phyloP scores from a whole-genome alignment of 148 eudicot genomes.

The Heliamphora exappendiculata region DNA sequence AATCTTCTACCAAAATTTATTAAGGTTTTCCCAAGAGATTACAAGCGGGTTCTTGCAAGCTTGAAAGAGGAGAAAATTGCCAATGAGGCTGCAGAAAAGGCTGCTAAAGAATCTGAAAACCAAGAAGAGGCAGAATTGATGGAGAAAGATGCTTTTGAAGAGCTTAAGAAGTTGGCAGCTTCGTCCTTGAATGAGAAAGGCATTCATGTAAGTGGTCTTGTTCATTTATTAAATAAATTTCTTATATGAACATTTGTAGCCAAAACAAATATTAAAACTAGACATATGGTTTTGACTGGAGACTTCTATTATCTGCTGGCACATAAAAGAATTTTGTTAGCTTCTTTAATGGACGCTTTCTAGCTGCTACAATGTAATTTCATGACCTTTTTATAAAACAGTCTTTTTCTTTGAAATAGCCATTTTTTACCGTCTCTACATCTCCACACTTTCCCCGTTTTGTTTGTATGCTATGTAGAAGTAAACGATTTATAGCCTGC shows the following conservation, averaged over 20 bases:
- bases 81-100: constrained; percentile 40
- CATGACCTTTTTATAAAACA: background rate
- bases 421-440: background rate
- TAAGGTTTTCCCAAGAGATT: constrained; percentile 95
- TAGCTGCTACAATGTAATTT: background rate
- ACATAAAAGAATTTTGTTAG: constrained; percentile 14
- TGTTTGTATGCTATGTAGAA: background rate
- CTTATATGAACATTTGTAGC: background rate
- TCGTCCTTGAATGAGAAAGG: constrained; percentile 27
- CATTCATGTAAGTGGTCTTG: constrained; percentile 28
- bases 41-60: constrained; percentile 74
- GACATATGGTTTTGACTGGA: constrained; percentile 16
- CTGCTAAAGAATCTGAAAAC: constrained; percentile 42
- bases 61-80: constrained; percentile 47
- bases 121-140: constrained; percentile 56
- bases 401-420: background rate
- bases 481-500: background rate
- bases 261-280: background rate
- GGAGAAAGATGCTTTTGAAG: constrained; percentile 81
- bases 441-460: background rate
- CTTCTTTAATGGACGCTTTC: background rate
- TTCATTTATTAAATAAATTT: background rate
- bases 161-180: constrained; percentile 74
- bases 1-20: constrained; percentile 66
- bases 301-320: too few relatives aligned